These are phyloP conservation scores for Oxyria digyna DNA, from an alignment of 148 eudicot genomes.

Conservation along the genomic window DNA sequence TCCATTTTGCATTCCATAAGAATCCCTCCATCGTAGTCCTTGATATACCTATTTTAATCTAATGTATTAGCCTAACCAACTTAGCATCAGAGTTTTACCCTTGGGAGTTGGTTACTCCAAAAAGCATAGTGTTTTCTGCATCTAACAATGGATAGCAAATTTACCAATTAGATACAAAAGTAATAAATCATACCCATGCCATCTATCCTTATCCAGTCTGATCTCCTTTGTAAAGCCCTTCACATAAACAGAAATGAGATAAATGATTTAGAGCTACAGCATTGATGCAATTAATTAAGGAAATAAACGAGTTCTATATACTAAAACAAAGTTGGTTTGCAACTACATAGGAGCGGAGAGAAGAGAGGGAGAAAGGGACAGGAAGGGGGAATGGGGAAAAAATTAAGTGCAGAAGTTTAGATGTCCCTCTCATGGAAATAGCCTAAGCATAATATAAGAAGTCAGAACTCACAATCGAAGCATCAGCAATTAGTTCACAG, in stretches of 20 bases:
- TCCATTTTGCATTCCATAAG: slow-evolving; percentile 97
- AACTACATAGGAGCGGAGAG: not conserved
- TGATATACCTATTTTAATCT: slow-evolving; percentile 53
- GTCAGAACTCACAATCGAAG: not conserved
- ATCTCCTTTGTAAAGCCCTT: slow-evolving; percentile 98
- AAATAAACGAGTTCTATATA: not conserved
- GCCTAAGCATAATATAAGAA: not conserved
- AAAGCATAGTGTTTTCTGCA: not conserved
- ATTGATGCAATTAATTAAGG: not conserved
- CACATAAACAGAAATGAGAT: slow-evolving; percentile 11
- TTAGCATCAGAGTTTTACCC: not conserved
- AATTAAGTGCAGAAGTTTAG: not conserved
- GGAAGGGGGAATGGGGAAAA: not conserved
- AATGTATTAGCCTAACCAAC: not conserved
- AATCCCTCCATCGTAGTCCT: slow-evolving; percentile 97
- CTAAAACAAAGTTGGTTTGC: not conserved
- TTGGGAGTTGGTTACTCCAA: not conserved
- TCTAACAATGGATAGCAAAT: not conserved
- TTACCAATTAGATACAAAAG: not conserved
- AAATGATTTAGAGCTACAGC: not conserved
- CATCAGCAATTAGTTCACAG: not conserved
- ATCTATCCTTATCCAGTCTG: slow-evolving; percentile 75
- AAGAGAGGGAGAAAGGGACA: not conserved
- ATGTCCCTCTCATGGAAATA: not conserved
- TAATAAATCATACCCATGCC: slow-evolving; percentile 76